Evolutionary conservation across 2,329 filamentous ascomycete genomes (phyloP).

Genomic region (Drechslerella dactyloides): DNA sequence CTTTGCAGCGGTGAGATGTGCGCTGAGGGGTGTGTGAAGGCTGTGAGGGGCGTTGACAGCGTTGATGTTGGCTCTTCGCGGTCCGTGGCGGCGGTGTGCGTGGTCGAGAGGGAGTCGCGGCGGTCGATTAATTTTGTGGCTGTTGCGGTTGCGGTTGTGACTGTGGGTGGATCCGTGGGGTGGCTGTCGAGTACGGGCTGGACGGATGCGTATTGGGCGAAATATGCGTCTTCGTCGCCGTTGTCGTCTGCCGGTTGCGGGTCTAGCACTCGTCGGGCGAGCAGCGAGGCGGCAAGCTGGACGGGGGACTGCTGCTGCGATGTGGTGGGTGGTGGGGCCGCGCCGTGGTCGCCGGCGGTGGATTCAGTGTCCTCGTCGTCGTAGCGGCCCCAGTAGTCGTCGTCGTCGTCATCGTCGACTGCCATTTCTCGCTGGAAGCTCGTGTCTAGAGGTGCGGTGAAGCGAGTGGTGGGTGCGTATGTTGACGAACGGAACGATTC

Average conservation of each 20-base stretch:
- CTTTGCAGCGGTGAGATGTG: constrained; percentile 56
- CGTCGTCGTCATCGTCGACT: constrained; percentile 69
- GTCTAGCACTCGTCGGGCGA: constrained; percentile 27
- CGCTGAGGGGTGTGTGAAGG: constrained; percentile 33
- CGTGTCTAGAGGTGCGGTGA: constrained; percentile 4
- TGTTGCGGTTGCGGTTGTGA: neutral
- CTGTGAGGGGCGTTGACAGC: constrained; percentile 28
- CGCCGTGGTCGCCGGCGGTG: constrained; percentile 54
- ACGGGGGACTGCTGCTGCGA: constrained; percentile 57
- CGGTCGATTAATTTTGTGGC: constrained; percentile 8
- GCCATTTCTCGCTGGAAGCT: constrained; percentile 59
- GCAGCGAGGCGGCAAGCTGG: constrained; percentile 51
- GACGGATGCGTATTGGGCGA: constrained; percentile 75
- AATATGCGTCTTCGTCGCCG: constrained; percentile 72
- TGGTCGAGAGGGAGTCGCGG: constrained; percentile 39
- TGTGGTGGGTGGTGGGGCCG: constrained; percentile 51
- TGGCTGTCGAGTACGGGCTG: constrained; percentile 75
- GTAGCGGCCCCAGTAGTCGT: constrained; percentile 81
- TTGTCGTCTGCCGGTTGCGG: constrained; percentile 57
- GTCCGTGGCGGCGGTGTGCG: constrained; percentile 20
- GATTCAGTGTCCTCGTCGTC: constrained; percentile 65
- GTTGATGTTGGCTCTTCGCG: neutral
- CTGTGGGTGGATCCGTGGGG: constrained; percentile 11
- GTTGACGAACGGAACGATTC: constrained; percentile 45
- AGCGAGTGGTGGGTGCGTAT: constrained; percentile 4